Conservation (phyloP, 208 protist species). For the Angomonas deanei region DNA sequence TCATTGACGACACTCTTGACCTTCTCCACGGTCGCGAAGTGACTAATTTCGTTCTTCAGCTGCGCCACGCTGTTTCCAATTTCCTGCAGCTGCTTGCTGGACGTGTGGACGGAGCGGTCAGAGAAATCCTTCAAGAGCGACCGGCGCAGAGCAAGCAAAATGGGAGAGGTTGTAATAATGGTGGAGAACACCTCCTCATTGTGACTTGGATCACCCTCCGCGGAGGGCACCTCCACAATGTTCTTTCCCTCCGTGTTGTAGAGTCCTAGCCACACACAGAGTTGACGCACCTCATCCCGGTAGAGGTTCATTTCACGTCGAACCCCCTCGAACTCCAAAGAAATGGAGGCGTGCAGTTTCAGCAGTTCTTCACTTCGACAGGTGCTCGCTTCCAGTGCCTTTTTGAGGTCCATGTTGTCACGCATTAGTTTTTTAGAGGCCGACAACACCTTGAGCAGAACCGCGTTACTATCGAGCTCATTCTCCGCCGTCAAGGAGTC, state of each 20-base stretch:
- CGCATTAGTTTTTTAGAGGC: conserved; percentile 13
- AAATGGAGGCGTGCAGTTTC: not conserved
- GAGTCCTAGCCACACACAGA: no score
- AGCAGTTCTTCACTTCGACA: not conserved
- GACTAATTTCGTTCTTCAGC: conserved; percentile 26
- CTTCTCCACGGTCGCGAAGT: conserved; percentile 2
- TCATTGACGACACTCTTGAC: conserved; percentile 4
- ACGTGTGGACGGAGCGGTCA: conserved; percentile 40
- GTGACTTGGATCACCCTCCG: not conserved
- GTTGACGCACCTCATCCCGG: no score
- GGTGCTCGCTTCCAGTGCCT: not conserved
- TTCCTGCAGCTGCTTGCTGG: conserved; percentile 49
- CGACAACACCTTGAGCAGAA: conserved; percentile 11
- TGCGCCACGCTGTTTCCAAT: conserved; percentile 30
- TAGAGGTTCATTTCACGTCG: no score
- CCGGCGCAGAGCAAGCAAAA: conserved; percentile 69
- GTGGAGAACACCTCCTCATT: conserved; percentile 36
- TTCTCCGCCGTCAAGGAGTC: conserved; percentile 4
- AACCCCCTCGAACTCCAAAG: not conserved
- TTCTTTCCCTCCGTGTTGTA: not conserved
- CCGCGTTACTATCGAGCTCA: not conserved
- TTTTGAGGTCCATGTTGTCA: conserved; percentile 8
- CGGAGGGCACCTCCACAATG: not conserved
- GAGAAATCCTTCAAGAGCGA: conserved; percentile 60
- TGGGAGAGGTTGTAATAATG: conserved; percentile 23